Base-by-base conservation (phyloP, 2,329 filamentous ascomycete genomes). In the Scytalidium sp. region DNA sequence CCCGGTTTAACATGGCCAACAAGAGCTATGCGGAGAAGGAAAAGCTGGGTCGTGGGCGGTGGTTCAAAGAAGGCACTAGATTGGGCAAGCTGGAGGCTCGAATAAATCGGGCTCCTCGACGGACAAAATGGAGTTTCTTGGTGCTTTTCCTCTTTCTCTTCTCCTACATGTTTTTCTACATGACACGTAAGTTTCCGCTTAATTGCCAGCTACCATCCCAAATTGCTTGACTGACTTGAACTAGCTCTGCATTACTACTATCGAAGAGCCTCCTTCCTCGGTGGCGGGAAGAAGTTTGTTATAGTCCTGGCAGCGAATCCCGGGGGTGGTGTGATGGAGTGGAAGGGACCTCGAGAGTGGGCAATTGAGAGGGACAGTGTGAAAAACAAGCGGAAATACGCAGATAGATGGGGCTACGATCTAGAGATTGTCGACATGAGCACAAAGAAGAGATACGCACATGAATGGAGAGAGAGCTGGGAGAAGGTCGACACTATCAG, bases 391-490 rank as follows among this genome's bases (percentile, higher is more conserved):
- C 86, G 87, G 66, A 88, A 86, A 63, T 99, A 99, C 65, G 87
- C 84, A 2, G 78, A 82, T 27, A 80, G 79, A 66, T 97, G 94
- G 92, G 94, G 94, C 13, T 97, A 99, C 67, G 88, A 97, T 54
- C 75, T 99, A 51, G 94, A 99, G 68, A 87, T 97, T 64, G 90
- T 96, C 58, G 95, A 99, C 68, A 96, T 99, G 92, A 93, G 91
- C 73, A 96, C 92, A 47, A 96, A 97, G 80, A 97, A 97, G 74
- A 85, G 92, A 58, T 99, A 99, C 67, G 93, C 94, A 22, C 94
- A 99, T 71, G 94, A 99, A 71, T 99, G 94, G 94, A 83, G 94
- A 63, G 94, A 99, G 72, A 95, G 93, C 68, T 99, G 94, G 94
- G 94, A 99, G 72, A 99, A 97, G 76, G 92, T 97, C 53, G 94